Evolutionary conservation across 257 asterid genomes (phyloP), one percentile per base, ranked within the genome.

Genomic region (Solanum clarkiae): DNA sequence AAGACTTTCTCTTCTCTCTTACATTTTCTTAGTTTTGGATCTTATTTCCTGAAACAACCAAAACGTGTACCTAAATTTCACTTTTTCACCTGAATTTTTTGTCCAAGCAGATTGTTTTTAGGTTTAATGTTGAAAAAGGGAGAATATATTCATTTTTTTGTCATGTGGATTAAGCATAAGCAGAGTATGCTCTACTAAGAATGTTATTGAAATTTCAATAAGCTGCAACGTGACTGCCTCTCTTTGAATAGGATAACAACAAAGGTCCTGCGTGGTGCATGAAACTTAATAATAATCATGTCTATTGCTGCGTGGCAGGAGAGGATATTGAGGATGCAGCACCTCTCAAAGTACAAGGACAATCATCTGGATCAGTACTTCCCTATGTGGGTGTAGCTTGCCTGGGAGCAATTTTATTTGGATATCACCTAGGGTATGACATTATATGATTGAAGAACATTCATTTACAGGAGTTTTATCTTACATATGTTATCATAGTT

Each of bases 331-430:
- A 93, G 91, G 92, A 89, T 88, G 89, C 54, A 63, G 85, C 90
- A 66, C 94, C 92, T 79, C 85, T 86, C 51, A 94, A 92, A 91
- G 59, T 88, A 70, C 89, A 88, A 72, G 92, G 80, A 57, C 91
- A 90, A 85, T 92, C 99, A 24, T 90, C 98, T 80, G 97, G 92
- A 82, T 86, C 98, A 1, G 99, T 96, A 16, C 88, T 95, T 82
- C 98, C 97, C 49, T 96, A 96, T 88, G 99, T 96, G 83, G 98
- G 97, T 68, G 96, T 93, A 85, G 98, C 99, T 68, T 96, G 99
- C 87, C 86, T 96, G 72, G 99, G 93, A 81, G 98, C 99, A 24
- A 83, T 90, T 86, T 86, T 96, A 70, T 96, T 96, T 87, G 99
- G 99, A 83, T 96, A 96, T 91, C 99, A 96, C 90, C 94, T 96